A percentile compares a stretch with the other conserved stretches of the same genome.
Evolutionary conservation across 164 flowering plant genomes (phyloP).

Genomic region (Malania oleifera): DNA sequence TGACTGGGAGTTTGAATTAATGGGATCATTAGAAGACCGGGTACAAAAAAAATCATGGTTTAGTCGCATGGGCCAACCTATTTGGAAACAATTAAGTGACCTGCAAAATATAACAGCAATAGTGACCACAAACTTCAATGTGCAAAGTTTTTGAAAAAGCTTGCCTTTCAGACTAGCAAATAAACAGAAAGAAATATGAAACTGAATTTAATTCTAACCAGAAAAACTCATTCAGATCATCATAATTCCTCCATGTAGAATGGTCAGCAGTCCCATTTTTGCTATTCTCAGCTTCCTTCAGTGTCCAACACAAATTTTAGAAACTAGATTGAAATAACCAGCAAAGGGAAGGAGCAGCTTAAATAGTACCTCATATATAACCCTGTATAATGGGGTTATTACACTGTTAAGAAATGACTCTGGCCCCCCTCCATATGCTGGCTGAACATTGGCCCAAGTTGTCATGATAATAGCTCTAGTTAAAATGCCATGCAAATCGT

Average conservation of each 20-base stretch:
- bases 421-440: slow-evolving; percentile 62
- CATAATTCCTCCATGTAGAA: slow-evolving; percentile 96
- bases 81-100: not conserved
- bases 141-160: not conserved
- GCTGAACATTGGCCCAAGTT: slow-evolving; percentile 57
- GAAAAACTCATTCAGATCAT: slow-evolving; percentile 92
- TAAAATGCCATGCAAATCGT: slow-evolving; percentile 68
- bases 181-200: slow-evolving; percentile 2
- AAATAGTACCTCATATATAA: slow-evolving; percentile 61
- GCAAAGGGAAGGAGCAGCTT: not conserved
- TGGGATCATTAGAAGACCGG: slow-evolving; percentile 16
- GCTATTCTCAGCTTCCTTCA: slow-evolving; percentile 82
- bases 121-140: not conserved
- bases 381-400: slow-evolving; percentile 72
- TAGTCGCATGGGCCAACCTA: not conserved
- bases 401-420: slow-evolving; percentile 77
- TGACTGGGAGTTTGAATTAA: slow-evolving; percentile 15
- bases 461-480: slow-evolving; percentile 48
- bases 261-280: slow-evolving; percentile 72
- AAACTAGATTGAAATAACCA: slow-evolving; percentile 4
- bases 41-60: slow-evolving; percentile 8
- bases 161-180: not conserved
- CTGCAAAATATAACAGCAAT: not conserved
- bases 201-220: slow-evolving; percentile 42
- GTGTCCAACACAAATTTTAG: slow-evolving; percentile 21